phyloP scores from a whole-genome alignment of 2,329 filamentous ascomycete species.

The Celoporthe dispersa region DNA sequence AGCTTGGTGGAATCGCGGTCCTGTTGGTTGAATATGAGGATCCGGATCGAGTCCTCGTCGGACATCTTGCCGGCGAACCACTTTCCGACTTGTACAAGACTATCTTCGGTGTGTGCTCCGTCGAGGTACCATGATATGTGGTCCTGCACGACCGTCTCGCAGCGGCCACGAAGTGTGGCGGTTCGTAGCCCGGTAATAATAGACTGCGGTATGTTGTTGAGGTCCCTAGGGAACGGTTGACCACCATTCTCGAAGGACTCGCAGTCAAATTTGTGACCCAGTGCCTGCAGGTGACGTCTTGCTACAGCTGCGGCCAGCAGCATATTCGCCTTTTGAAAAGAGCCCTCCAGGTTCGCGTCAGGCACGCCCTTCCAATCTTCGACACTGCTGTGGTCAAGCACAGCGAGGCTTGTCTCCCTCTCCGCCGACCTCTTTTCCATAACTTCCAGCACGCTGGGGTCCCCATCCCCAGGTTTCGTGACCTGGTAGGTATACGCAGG shows the following conservation, averaged over 20 bases:
- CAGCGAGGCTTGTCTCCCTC: slow-evolving; percentile 51
- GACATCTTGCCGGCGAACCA: slow-evolving; percentile 71
- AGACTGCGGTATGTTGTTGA: slow-evolving; percentile 49
- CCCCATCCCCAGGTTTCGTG: slow-evolving; percentile 45
- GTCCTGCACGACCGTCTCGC: slow-evolving; percentile 62
- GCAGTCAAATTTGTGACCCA: slow-evolving; percentile 24
- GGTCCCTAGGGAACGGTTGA: slow-evolving; percentile 29
- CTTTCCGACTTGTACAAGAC: slow-evolving; percentile 72
- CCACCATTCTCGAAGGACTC: slow-evolving; percentile 54
- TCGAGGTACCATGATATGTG: slow-evolving; percentile 79
- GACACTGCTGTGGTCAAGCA: slow-evolving; percentile 51
- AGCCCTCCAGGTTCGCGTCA: slow-evolving; percentile 47
- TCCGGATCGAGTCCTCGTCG: slow-evolving; percentile 37
- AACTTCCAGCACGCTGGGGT: slow-evolving; percentile 35
- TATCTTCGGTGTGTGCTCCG: slow-evolving; percentile 86
- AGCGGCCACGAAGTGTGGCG: slow-evolving; percentile 75
- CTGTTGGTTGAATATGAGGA: slow-evolving; percentile 92
- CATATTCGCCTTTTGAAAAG: slow-evolving; percentile 63
- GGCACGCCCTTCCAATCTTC: slow-evolving; percentile 39
- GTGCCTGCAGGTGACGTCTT: slow-evolving; percentile 50
- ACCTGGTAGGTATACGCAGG: slow-evolving; percentile 60
- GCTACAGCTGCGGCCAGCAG: slow-evolving; percentile 55
- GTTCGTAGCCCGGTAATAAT: slow-evolving; percentile 68
- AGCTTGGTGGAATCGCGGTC: slow-evolving; percentile 75
- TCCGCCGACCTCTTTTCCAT: slow-evolving; percentile 56